These are phyloP conservation scores for Agapanthus africanus DNA, from an alignment of 106 monocot genomes.

Conservation along the genomic window DNA sequence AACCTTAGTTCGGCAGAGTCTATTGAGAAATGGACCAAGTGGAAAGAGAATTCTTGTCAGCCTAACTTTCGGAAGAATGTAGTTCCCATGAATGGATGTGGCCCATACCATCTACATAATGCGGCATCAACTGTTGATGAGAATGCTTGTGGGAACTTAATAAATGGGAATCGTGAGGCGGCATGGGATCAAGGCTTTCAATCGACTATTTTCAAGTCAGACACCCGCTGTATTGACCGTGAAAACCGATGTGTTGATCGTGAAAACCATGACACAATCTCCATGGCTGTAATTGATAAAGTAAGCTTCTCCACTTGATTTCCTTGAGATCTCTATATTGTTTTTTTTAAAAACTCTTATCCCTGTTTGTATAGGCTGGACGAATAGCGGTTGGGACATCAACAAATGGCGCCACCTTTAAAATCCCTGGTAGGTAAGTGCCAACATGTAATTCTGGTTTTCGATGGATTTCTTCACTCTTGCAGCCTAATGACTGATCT, in stretches of 20 bases:
- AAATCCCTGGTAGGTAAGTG: conserved; percentile 71
- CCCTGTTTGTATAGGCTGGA: conserved; percentile 37
- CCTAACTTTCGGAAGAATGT: conserved; percentile 77
- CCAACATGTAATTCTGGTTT: too few relatives aligned
- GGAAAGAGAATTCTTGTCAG: conserved; percentile 58
- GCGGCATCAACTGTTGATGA: neutral
- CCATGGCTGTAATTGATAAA: conserved; percentile 92
- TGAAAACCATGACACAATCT: conserved; percentile 79
- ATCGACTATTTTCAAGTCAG: conserved; percentile 7
- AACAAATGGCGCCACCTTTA: conserved; percentile 87
- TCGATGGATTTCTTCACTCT: too few relatives aligned
- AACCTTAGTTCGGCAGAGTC: conserved; percentile 81
- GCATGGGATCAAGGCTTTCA: too few relatives aligned
- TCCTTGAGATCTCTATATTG: neutral
- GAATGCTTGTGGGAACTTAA: too few relatives aligned
- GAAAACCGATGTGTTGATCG: conserved; percentile 9
- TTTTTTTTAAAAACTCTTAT: conserved; percentile 1
- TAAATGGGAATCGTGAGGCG: too few relatives aligned
- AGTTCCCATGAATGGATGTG: conserved; percentile 44
- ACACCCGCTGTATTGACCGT: neutral
- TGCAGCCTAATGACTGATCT: too few relatives aligned
- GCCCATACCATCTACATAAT: conserved; percentile 44
- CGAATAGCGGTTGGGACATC: conserved; percentile 85
- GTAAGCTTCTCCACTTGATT: conserved; percentile 15
- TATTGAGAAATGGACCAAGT: conserved; percentile 58